These are phyloP conservation scores for Pichia sp. DNA, from an alignment of 1,139 yeast genomes.

Conservation along the genomic window DNA sequence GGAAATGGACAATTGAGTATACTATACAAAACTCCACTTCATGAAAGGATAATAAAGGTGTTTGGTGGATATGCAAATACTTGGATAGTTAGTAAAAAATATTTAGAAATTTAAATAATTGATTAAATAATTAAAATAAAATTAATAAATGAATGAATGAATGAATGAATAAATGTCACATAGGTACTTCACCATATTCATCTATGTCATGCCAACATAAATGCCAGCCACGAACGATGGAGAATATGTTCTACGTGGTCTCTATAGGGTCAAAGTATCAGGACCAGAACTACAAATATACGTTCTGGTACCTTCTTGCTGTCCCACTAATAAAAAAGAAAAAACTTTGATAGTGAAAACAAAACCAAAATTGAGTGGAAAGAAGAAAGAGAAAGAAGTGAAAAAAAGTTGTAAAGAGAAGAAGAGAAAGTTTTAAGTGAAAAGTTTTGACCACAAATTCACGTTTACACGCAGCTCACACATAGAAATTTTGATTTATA, in stretches of 20 bases:
- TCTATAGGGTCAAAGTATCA: slow-evolving; percentile 64
- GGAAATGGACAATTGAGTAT: not conserved
- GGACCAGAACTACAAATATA: slow-evolving; percentile 18
- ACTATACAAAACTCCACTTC: slow-evolving; percentile 13
- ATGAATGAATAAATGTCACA: too few species aligned
- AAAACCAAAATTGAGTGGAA: not conserved
- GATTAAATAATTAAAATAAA: too few species aligned
- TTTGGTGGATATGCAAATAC: slow-evolving; percentile 46
- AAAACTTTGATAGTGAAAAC: too few species aligned
- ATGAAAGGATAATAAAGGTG: slow-evolving; percentile 29
- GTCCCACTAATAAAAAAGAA: slow-evolving; percentile 5
- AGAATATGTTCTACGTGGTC: slow-evolving; percentile 68
- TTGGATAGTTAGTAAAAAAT: slow-evolving; percentile 34
- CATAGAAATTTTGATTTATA: too few species aligned
- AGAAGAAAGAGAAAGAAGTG: not conserved
- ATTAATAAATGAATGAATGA: too few species aligned
- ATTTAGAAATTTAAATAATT: too few species aligned
- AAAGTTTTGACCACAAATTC: too few species aligned
- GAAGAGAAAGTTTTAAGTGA: too few species aligned
- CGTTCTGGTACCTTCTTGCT: slow-evolving; percentile 13
- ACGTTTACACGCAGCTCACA: too few species aligned
- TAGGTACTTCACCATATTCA: slow-evolving; percentile 77
- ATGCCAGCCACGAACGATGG: slow-evolving; percentile 55
- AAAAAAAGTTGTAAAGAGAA: too few species aligned
- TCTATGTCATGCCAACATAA: slow-evolving; percentile 35